These are phyloP conservation scores for Pichia sp. DNA, from an alignment of 1,139 yeast species.

Conservation along the genomic window DNA sequence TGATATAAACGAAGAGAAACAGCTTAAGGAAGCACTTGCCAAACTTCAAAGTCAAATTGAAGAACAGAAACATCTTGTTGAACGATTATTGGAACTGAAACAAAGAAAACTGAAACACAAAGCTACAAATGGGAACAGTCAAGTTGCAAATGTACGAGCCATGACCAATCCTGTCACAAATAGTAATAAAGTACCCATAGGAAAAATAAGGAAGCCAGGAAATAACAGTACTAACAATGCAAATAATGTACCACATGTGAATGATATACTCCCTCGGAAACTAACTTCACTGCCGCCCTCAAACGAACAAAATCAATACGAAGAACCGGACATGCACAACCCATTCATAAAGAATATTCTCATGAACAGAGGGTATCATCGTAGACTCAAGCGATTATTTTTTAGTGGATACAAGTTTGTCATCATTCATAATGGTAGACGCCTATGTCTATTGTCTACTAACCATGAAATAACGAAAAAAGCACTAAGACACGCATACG, in stretches of 20 bases:
- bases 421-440: slow-evolving; percentile 16
- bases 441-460: slow-evolving; percentile 22
- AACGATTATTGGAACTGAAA: slow-evolving; percentile 4
- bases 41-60: slow-evolving; percentile 16
- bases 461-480: slow-evolving; percentile 11
- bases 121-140: too few species aligned
- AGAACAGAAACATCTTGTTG: slow-evolving; percentile 9
- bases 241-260: too few species aligned
- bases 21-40: slow-evolving; percentile 14
- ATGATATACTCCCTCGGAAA: too few species aligned
- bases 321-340: background rate
- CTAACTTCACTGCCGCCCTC: too few species aligned
- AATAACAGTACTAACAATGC: too few species aligned
- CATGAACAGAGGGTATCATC: background rate
- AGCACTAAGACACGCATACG: slow-evolving; percentile 14
- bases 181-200: too few species aligned
- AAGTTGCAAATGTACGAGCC: too few species aligned
- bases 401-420: slow-evolving; percentile 29
- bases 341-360: background rate
- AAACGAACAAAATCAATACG: slow-evolving; percentile 7
- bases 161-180: too few species aligned
- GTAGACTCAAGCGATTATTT: slow-evolving; percentile 29
- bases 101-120: slow-evolving; percentile 3
- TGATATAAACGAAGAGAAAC: slow-evolving; percentile 10
- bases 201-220: too few species aligned